Conservation (phyloP, 202 grass and related monocot species). For the Hordeum pubiflorum region DNA sequence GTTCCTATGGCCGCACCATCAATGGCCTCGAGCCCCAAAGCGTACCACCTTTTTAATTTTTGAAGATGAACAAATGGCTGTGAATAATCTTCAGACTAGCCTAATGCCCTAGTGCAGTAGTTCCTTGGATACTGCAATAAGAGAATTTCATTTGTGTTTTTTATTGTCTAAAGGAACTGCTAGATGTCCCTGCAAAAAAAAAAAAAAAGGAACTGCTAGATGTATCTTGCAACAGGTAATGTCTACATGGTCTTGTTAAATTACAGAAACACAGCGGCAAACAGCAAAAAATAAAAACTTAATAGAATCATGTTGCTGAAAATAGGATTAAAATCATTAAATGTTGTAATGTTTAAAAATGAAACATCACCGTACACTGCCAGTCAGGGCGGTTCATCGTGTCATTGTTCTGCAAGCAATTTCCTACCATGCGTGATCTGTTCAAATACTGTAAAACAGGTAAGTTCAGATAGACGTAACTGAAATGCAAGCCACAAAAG, state of each 20-base stretch:
- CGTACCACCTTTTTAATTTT: not conserved
- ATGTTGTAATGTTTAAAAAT: not conserved
- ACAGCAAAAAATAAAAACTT: not conserved
- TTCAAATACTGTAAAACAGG: constrained; percentile 55
- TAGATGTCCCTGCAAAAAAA: too few relatives aligned
- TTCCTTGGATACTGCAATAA: not conserved
- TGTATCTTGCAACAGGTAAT: not conserved
- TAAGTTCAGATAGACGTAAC: constrained; percentile 43
- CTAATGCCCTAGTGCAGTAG: constrained; percentile 13
- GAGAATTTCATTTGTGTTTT: too few relatives aligned
- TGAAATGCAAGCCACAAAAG: constrained; percentile 20
- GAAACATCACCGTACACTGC: constrained; percentile 53
- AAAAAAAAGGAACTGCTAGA: not conserved
- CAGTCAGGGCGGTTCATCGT: constrained; percentile 42
- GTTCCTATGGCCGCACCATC: not conserved
- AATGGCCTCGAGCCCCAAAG: constrained; percentile 4
- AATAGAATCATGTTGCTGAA: not conserved
- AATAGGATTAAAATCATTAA: not conserved
- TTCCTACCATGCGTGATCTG: constrained; percentile 72
- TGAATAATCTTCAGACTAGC: not conserved
- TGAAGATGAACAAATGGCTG: not conserved
- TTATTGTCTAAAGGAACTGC: too few relatives aligned
- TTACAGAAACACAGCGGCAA: not conserved
- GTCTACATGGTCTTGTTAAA: not conserved
- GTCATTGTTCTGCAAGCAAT: constrained; percentile 59